Base-by-base conservation (phyloP, 345 rosid genomes). In the Eucalyptus victrix region DNA sequence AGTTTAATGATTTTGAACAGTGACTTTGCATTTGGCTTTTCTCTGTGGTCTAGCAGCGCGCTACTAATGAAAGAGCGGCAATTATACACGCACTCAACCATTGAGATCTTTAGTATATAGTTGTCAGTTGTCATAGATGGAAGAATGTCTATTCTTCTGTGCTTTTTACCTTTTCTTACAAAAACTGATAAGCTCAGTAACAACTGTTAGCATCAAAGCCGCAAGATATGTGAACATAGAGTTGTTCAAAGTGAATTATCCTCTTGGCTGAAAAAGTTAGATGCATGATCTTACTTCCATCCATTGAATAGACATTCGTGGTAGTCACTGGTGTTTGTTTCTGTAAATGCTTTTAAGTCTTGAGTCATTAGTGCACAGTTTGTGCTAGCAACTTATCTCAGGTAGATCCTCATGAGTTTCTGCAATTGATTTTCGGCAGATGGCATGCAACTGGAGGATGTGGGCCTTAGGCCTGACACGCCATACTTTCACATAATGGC, bases 381-480 rank as follows among this genome's bases (percentile, higher is more conserved):
- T 72, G 54, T 83, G 89, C 90, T 88, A 60, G 51, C 58, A 23
- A 53, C 67, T n/a, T 86, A 23, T 37, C 83, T 76, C 85, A 76
- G 85, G 17, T 32, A 37, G 88, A 60, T 37, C 56, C 58, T 49
- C 28, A 86, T 28, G 34, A 86, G 54, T 34, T 54, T 34, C 60
- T 16, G 16, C 69, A 9, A 65, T 49, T 88, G 30, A 47, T 19
- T 32, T 60, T 32, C 5, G 32, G 44, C 45, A 98, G 99, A 98
- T 91, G 90, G 91, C 58, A 92, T 98, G 86, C 88, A 87, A 87
- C 94, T 96, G 15, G 95, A 58, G 37, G 97, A 96, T 92, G 93
- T 97, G 89, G 97, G 93, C 80, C 93, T 98, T 88, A 28, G 83
- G 56, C 95, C 94, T 18, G 89, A 91, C 13, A 94, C 94, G 97